Conservation (phyloP, 2,329 filamentous ascomycete genomes). For the Pseudopithomyces maydicus region DNA sequence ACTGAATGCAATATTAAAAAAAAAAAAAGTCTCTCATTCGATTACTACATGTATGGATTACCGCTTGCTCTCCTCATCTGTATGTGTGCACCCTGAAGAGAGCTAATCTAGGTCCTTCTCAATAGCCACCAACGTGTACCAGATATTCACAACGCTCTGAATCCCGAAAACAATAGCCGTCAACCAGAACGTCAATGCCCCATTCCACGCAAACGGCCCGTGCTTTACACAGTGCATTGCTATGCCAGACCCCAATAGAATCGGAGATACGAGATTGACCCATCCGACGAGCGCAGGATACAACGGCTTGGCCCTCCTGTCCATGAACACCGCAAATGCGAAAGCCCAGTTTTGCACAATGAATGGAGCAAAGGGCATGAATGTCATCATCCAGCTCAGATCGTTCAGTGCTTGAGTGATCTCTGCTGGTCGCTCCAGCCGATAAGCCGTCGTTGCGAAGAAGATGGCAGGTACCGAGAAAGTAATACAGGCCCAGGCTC, state of each 20-base stretch:
- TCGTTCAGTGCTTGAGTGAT: constrained; percentile 28
- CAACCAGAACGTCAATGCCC: constrained; percentile 17
- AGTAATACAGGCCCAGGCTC: constrained; percentile 18
- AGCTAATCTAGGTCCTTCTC: constrained; percentile 1
- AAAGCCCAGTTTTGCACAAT: constrained; percentile 17
- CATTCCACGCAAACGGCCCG: constrained; percentile 15
- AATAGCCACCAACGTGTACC: constrained; percentile 6
- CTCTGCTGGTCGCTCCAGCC: constrained; percentile 20
- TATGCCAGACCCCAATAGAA: constrained; percentile 10
- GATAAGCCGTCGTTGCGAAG: constrained; percentile 23
- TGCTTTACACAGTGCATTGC: constrained; percentile 15
- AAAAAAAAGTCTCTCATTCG: no score
- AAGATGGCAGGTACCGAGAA: constrained; percentile 23
- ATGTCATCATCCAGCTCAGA: constrained; percentile 19
- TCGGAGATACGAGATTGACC: constrained; percentile 13
- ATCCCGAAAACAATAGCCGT: constrained; percentile 11
- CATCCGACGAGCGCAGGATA: constrained; percentile 10
- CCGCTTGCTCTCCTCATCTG: background rate
- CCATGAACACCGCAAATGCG: constrained; percentile 8
- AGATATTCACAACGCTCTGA: constrained; percentile 8
- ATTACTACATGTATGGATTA: no score
- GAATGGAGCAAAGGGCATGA: constrained; percentile 17
- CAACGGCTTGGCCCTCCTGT: constrained; percentile 7
- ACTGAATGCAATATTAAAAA: no score
- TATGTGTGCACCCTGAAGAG: background rate